Conservation (phyloP, 2,329 filamentous ascomycete species). For the Ilyonectria mors-panacis region DNA sequence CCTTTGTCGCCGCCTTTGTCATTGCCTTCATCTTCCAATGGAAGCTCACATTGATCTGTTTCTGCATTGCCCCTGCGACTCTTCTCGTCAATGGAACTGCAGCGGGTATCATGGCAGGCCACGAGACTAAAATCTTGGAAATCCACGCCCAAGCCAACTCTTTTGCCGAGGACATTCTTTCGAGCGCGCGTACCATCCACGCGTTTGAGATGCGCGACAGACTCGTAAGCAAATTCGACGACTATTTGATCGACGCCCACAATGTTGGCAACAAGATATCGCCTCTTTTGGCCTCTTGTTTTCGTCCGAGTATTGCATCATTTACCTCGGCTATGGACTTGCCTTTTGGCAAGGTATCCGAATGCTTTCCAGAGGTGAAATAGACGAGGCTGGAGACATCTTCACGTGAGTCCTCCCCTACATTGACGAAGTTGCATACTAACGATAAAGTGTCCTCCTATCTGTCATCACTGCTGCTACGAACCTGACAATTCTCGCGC, state of each 20-base stretch:
- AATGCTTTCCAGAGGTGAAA: constrained; percentile 54
- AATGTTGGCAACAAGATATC: constrained; percentile 54
- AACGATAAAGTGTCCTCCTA: constrained; percentile 50
- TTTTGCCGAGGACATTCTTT: constrained; percentile 55
- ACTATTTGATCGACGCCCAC: constrained; percentile 54
- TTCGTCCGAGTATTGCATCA: constrained; percentile 54
- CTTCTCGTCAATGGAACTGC: constrained; percentile 48
- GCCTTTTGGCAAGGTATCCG: constrained; percentile 60
- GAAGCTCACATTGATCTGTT: constrained; percentile 59
- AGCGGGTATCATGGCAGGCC: constrained; percentile 44
- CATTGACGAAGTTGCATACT: background rate
- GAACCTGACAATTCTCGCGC: constrained; percentile 54
- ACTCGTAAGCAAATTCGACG: constrained; percentile 56
- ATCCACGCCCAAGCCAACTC: constrained; percentile 49
- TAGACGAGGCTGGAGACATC: constrained; percentile 54
- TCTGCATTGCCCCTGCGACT: constrained; percentile 49
- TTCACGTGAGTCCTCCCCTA: constrained; percentile 52
- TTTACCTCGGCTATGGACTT: constrained; percentile 58
- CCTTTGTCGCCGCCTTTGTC: constrained; percentile 55
- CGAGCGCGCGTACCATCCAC: constrained; percentile 57
- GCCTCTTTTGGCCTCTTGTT: constrained; percentile 50
- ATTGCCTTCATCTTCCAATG: constrained; percentile 58
- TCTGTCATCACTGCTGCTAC: constrained; percentile 56
- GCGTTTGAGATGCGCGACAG: constrained; percentile 58
- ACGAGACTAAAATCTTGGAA: constrained; percentile 53